Evolutionary conservation across 345 rosid species (phyloP).

Genomic region (Pelargonium nanum): DNA sequence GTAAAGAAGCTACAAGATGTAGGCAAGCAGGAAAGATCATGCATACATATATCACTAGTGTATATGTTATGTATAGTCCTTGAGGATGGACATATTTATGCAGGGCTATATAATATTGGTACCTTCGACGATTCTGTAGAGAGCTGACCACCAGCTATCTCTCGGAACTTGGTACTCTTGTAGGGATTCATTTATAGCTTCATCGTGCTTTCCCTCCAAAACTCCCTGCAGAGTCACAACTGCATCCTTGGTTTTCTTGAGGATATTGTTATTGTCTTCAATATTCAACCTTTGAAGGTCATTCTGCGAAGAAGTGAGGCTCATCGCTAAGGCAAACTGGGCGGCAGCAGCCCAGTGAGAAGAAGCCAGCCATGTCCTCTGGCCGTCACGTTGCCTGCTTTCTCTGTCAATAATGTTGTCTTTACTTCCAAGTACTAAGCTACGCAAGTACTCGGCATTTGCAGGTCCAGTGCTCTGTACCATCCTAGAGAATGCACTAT

Average conservation of each 20-base stretch:
- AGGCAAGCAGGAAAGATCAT: neutral
- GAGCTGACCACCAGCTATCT: conserved; percentile 58
- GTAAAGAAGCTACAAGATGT: neutral
- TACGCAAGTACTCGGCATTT: conserved; percentile 57
- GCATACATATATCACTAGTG: neutral
- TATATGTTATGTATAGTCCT: no score
- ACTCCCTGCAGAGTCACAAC: conserved; percentile 43
- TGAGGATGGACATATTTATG: neutral
- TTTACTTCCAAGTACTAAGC: conserved; percentile 38
- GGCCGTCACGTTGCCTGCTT: conserved; percentile 6
- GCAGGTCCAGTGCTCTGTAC: conserved; percentile 69
- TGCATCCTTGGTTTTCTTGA: conserved; percentile 44
- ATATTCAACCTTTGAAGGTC: conserved; percentile 33
- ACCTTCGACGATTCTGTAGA: conserved; percentile 55
- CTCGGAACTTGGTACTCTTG: conserved; percentile 26
- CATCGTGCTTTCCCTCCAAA: conserved; percentile 46
- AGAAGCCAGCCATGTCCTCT: conserved; percentile 35
- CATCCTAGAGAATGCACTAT: conserved; percentile 57
- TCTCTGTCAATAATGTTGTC: conserved; percentile 15
- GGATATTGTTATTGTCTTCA: conserved; percentile 24
- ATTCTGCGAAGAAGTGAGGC: conserved; percentile 41
- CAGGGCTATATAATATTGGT: no score
- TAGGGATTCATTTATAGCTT: conserved; percentile 29
- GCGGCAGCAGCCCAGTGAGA: conserved; percentile 52
- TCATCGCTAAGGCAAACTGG: conserved; percentile 34